These are phyloP conservation scores for Thymus mandschuricus DNA, from an alignment of 257 asterid genomes.

Conservation along the genomic window DNA sequence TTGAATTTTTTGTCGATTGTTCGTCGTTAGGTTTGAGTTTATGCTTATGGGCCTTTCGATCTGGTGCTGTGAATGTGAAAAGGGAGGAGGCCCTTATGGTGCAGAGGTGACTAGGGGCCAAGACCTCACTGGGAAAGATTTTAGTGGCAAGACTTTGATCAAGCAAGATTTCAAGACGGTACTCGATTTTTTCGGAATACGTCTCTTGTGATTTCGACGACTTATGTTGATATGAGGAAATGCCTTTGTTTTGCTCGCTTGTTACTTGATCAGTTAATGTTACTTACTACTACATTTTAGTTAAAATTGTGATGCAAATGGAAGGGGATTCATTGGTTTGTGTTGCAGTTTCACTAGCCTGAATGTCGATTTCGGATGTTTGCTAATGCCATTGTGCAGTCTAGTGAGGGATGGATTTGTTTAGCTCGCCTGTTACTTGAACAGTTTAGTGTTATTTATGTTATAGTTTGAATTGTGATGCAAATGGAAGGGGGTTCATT, in stretches of 20 bases:
- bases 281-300: too few species aligned
- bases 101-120: constrained; percentile 96
- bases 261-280: too few species aligned
- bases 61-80: constrained; percentile 14
- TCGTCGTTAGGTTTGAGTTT: background rate
- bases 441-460: background rate
- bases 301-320: too few species aligned
- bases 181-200: constrained; percentile 6
- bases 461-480: background rate
- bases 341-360: too few species aligned
- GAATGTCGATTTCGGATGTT: too few species aligned
- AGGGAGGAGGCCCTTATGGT: constrained; percentile 99
- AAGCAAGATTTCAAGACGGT: constrained; percentile 97
- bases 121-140: constrained; percentile 86
- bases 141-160: constrained; percentile 82
- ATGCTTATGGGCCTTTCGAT: constrained; percentile 4
- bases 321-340: too few species aligned
- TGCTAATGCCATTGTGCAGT: too few species aligned
- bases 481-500: background rate
- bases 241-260: too few species aligned
- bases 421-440: background rate
- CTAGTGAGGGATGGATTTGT: background rate
- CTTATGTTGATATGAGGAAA: too few species aligned
- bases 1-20: constrained; percentile 17
- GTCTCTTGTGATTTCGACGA: background rate